Evolutionary conservation across 352 stramenopile species (phyloP), one percentile per base, ranked within the genome.

Genomic region (Globisporangium spiculum): DNA sequence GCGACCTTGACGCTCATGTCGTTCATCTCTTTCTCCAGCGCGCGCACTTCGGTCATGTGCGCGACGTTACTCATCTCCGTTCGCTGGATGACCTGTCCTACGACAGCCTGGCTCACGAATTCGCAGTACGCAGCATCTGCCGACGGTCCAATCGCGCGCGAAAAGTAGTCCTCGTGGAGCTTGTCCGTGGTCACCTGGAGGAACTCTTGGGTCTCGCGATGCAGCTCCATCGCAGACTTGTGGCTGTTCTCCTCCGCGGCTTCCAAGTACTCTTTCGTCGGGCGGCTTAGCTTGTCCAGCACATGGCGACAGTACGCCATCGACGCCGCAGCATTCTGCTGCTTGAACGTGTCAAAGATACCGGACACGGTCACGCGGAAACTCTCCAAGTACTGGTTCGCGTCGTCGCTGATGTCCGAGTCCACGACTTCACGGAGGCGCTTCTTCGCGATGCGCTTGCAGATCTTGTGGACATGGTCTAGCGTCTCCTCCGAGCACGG

Each of bases 241-340:
- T 91, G 72, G 44, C 53, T 69, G 41, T 78, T 77, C 18, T 44
- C 64, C 3, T 72, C 69, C 0, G 44, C 27, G 38, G 79, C 68
- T 14, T 69, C 70, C 53, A 87, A 34, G 66, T 90, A 88, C 53
- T 79, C 73, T 0, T 60, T 77, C n/a, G 71, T 78, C 4, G 72
- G 67, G 4, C 61, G 67, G 60, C 72, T 81, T 26, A 93, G 57
- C 60, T 75, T 68, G 7, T 76, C 66, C 27, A 96, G 76, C 26
- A 93, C 66, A 50, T 92, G 76, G 4, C 86, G 73, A 60, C 88
- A 96, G 66, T 94, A 96, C 0, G 83, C 65, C 88, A 96, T 96
- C 4, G 88, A 96, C 20, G 86, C 88, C 4, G 81, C 84, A 9
- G 84, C 84, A 66, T 96, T 96, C 50, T 93, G 82, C 68, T 93